Conservation (phyloP, 148 eudicot species). For the Silene conica region DNA sequence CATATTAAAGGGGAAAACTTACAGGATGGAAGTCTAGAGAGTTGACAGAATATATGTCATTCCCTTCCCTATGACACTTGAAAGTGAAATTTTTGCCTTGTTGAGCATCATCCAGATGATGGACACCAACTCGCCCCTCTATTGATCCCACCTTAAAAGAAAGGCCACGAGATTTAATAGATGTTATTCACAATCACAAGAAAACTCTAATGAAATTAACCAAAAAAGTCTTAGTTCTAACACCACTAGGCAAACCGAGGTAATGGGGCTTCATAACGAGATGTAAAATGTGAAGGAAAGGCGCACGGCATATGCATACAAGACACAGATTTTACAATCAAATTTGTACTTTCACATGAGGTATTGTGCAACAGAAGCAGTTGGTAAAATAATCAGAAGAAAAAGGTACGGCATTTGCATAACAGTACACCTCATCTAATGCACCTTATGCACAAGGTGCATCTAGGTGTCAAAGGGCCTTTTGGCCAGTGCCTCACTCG, state of each 20-base stretch:
- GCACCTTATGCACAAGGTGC: not conserved
- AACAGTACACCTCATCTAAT: not conserved
- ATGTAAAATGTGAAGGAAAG: not conserved
- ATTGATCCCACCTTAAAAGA: conserved; percentile 78
- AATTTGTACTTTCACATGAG: too few species aligned
- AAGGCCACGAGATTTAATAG: conserved; percentile 13
- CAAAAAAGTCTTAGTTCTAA: not conserved
- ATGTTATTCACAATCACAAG: not conserved
- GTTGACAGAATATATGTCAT: conserved; percentile 85
- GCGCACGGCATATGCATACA: not conserved
- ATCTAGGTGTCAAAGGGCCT: not conserved
- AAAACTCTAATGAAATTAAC: conserved; percentile 1
- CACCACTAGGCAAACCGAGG: not conserved
- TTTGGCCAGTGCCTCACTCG: not conserved
- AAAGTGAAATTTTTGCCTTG: conserved; percentile 82
- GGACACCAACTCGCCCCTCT: conserved; percentile 97
- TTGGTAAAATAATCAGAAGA: not conserved
- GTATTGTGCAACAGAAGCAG: not conserved
- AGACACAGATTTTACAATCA: not conserved
- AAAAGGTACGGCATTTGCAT: not conserved
- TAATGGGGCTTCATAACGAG: not conserved
- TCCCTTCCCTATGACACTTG: conserved; percentile 92
- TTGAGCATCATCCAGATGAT: conserved; percentile 91
- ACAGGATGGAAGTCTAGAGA: conserved; percentile 90
- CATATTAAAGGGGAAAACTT: conserved; percentile 23